A percentile compares a stretch with the other conserved stretches of the same genome.
Evolutionary conservation across 257 asterid genomes (phyloP).

Genomic region (Lycium barbarum): DNA sequence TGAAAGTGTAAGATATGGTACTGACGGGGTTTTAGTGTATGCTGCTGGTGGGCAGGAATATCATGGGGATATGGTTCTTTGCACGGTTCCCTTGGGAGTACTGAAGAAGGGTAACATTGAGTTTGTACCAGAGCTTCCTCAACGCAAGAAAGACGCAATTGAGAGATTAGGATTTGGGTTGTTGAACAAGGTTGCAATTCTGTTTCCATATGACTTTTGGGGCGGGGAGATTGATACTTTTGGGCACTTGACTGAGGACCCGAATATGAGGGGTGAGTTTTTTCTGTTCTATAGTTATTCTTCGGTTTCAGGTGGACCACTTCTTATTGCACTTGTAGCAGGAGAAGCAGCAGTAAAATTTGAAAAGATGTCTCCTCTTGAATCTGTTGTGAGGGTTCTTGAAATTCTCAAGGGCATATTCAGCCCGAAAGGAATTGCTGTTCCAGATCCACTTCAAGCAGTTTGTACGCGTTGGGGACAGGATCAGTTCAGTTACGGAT

Average conservation of each 20-base stretch:
- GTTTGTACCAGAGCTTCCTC: conserved; percentile 91
- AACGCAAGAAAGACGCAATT: conserved; percentile 81
- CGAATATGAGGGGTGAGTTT: conserved; percentile 91
- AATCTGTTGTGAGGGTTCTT: conserved; percentile 73
- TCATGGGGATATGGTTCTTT: conserved; percentile 84
- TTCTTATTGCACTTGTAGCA: conserved; percentile 93
- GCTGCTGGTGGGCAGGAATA: conserved; percentile 89
- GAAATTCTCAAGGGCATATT: conserved; percentile 89
- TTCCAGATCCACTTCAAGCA: conserved; percentile 91
- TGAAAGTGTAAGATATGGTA: conserved; percentile 72
- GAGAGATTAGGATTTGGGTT: conserved; percentile 90
- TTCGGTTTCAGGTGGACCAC: conserved; percentile 97
- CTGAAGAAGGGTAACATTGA: conserved; percentile 77
- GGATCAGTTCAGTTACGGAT: conserved; percentile 86
- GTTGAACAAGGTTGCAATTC: conserved; percentile 88
- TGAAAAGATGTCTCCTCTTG: conserved; percentile 82
- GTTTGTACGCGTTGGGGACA: conserved; percentile 99
- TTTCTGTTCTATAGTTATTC: conserved; percentile 89
- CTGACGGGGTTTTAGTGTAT: conserved; percentile 78
- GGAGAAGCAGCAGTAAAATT: conserved; percentile 95
- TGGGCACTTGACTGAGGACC: conserved; percentile 91
- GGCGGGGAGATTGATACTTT: conserved; percentile 98
- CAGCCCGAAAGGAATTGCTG: conserved; percentile 96
- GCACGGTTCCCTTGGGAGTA: conserved; percentile 90
- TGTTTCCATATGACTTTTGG: conserved; percentile 98